Percentiles rank a stretch among this genome's conserved stretches.
Evolutionary conservation across 352 stramenopile genomes (phyloP).

Genomic region (Phytophthora cryptogea): DNA sequence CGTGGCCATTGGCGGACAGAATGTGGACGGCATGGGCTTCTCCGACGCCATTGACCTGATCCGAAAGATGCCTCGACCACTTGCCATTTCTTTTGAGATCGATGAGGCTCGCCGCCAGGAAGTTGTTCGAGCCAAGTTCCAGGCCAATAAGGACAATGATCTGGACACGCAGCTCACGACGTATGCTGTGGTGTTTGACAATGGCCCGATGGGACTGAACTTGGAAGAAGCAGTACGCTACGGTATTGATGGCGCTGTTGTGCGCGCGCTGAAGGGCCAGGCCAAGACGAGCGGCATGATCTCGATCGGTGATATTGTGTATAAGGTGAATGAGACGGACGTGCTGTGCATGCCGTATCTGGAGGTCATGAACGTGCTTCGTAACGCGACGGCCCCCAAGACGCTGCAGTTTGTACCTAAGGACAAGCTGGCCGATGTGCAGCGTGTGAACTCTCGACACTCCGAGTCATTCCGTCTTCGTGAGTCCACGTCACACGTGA

Average conservation of each 20-base stretch:
- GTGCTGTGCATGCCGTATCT: slow-evolving; percentile 85
- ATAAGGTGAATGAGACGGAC: slow-evolving; percentile 86
- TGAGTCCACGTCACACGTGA: slow-evolving; percentile 62
- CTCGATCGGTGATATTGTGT: slow-evolving; percentile 84
- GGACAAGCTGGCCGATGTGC: slow-evolving; percentile 83
- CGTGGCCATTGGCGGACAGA: slow-evolving; percentile 79
- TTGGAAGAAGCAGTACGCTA: slow-evolving; percentile 85
- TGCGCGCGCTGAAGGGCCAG: slow-evolving; percentile 82
- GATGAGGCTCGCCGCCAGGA: slow-evolving; percentile 63
- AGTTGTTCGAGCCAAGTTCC: slow-evolving; percentile 61
- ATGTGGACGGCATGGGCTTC: slow-evolving; percentile 82
- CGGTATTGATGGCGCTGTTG: slow-evolving; percentile 81
- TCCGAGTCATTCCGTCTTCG: slow-evolving; percentile 76
- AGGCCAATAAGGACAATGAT: slow-evolving; percentile 60
- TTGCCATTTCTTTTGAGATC: slow-evolving; percentile 86
- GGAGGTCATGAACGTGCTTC: slow-evolving; percentile 85
- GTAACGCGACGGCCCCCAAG: slow-evolving; percentile 66
- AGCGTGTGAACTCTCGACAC: slow-evolving; percentile 82
- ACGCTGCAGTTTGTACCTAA: slow-evolving; percentile 88
- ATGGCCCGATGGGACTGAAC: slow-evolving; percentile 83
- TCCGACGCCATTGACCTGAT: slow-evolving; percentile 85
- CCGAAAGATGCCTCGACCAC: slow-evolving; percentile 75
- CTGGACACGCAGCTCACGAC: slow-evolving; percentile 78
- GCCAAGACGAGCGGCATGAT: slow-evolving; percentile 85
- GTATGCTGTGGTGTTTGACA: slow-evolving; percentile 86